Evolutionary conservation across 441 rosid genomes (phyloP).

Genomic region (Adansonia madagascariensis): DNA sequence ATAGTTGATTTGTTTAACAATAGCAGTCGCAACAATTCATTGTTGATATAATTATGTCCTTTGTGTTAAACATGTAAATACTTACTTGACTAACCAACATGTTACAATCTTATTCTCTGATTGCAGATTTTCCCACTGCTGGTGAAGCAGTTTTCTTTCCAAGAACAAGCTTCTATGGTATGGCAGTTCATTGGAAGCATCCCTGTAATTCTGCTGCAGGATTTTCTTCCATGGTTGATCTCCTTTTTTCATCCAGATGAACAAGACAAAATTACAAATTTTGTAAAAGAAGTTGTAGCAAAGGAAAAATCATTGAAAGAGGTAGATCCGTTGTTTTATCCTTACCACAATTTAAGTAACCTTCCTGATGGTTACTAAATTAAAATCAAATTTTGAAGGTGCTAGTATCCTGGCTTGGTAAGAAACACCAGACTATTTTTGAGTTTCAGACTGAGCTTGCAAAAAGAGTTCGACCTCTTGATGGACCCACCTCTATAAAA

Average conservation of each 20-base stretch:
- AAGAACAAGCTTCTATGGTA: slow-evolving; percentile 65
- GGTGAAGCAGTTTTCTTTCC: slow-evolving; percentile 51
- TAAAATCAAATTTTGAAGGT: slow-evolving; percentile 52
- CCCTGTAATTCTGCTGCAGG: slow-evolving; percentile 64
- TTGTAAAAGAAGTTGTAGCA: slow-evolving; percentile 50
- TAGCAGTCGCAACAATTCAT: neutral
- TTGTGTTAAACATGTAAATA: neutral
- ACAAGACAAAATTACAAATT: slow-evolving; percentile 41
- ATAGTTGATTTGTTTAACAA: neutral
- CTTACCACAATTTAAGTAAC: slow-evolving; percentile 17
- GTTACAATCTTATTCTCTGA: slow-evolving; percentile 24
- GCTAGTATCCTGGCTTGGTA: slow-evolving; percentile 56
- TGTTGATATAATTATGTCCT: slow-evolving; percentile 1
- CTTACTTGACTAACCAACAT: slow-evolving; percentile 8
- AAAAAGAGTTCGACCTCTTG: slow-evolving; percentile 30
- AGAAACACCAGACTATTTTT: slow-evolving; percentile 33
- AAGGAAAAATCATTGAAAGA: slow-evolving; percentile 53
- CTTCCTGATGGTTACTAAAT: slow-evolving; percentile 34
- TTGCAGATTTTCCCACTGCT: slow-evolving; percentile 73
- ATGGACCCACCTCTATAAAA: slow-evolving; percentile 36
- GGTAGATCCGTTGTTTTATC: slow-evolving; percentile 45
- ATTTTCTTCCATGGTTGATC: slow-evolving; percentile 66
- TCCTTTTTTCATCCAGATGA: slow-evolving; percentile 54
- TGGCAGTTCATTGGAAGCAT: slow-evolving; percentile 71
- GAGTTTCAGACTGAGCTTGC: slow-evolving; percentile 31